Conservation (phyloP, 1,284 basidiomycete species). For the Taiwanofungus camphoratus region DNA sequence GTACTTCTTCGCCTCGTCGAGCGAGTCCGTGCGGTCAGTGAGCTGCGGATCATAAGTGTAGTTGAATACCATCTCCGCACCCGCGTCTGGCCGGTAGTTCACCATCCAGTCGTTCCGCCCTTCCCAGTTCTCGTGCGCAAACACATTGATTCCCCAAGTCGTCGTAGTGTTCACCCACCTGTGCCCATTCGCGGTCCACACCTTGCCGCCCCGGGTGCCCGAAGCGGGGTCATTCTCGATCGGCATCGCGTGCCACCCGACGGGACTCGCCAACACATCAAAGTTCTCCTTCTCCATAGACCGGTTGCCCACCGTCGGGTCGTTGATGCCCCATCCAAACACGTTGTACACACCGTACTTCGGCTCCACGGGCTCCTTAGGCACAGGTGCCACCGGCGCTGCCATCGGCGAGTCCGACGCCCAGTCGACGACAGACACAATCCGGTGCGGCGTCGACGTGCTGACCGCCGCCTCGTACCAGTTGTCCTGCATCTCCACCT, state of each 20-base stretch:
- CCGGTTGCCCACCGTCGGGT: slow-evolving; percentile 60
- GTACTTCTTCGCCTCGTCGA: slow-evolving; percentile 70
- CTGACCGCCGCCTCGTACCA: slow-evolving; percentile 79
- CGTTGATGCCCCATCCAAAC: slow-evolving; percentile 72
- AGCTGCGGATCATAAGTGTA: slow-evolving; percentile 60
- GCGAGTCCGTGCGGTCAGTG: slow-evolving; percentile 44
- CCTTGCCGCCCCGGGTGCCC: slow-evolving; percentile 11
- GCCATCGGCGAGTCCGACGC: slow-evolving; percentile 64
- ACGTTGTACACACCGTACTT: slow-evolving; percentile 57
- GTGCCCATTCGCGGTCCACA: slow-evolving; percentile 7
- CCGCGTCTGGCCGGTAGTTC: slow-evolving; percentile 78
- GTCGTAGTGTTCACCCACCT: slow-evolving; percentile 54
- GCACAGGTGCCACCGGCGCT: slow-evolving; percentile 35
- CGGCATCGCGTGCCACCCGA: slow-evolving; percentile 83
- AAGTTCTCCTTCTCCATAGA: slow-evolving; percentile 55
- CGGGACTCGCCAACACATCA: slow-evolving; percentile 73
- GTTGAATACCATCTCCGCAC: slow-evolving; percentile 53
- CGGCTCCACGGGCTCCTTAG: slow-evolving; percentile 30
- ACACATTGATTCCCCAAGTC: slow-evolving; percentile 90
- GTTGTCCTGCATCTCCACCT: slow-evolving; percentile 84
- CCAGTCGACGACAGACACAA: slow-evolving; percentile 80
- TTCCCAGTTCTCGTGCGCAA: slow-evolving; percentile 88
- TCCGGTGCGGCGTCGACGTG: slow-evolving; percentile 55
- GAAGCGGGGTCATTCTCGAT: slow-evolving; percentile 47
- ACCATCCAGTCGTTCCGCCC: slow-evolving; percentile 69